phyloP scores from a whole-genome alignment of 2,329 filamentous ascomycete species.

The Biscogniauxia mediterranea region DNA sequence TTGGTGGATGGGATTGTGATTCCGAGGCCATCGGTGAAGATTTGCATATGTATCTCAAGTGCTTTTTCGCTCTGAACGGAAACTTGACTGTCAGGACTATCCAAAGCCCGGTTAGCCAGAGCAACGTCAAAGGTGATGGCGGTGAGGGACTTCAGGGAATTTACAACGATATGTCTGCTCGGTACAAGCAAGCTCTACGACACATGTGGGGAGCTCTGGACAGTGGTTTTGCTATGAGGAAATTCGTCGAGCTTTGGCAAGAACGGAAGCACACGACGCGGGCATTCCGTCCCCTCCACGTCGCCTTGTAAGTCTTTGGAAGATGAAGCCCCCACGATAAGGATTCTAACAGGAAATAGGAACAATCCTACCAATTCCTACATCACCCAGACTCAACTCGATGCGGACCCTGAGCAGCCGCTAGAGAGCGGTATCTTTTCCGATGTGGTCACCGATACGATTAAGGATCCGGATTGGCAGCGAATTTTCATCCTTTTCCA shows the following conservation, averaged over 20 bases:
- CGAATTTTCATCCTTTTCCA: conserved; percentile 60
- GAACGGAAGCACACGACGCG: conserved; percentile 56
- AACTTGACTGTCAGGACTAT: conserved; percentile 64
- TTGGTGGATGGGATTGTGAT: conserved; percentile 70
- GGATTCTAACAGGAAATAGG: conserved; percentile 25
- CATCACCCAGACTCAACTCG: conserved; percentile 45
- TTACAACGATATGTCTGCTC: conserved; percentile 58
- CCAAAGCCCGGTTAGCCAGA: conserved; percentile 69
- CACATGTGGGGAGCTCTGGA: conserved; percentile 77
- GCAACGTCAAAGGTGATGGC: conserved; percentile 63
- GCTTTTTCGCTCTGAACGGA: conserved; percentile 71
- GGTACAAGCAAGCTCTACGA: conserved; percentile 69
- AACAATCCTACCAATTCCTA: conserved; percentile 47
- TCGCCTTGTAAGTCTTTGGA: conserved; percentile 36
- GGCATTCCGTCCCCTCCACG: conserved; percentile 56
- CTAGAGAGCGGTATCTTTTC: conserved; percentile 54
- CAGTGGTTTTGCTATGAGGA: conserved; percentile 62
- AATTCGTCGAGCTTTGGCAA: conserved; percentile 55
- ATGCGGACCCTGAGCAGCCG: conserved; percentile 39
- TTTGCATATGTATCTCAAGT: conserved; percentile 76
- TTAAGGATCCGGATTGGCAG: conserved; percentile 52
- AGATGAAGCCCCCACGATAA: neutral
- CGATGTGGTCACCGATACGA: conserved; percentile 50
- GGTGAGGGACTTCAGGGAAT: conserved; percentile 53
- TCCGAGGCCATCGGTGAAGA: conserved; percentile 73